A percentile compares a stretch with the other conserved stretches of the same genome.
Conservation (phyloP, 2,329 filamentous ascomycete genomes). For the Aspergillus arachidicola region DNA sequence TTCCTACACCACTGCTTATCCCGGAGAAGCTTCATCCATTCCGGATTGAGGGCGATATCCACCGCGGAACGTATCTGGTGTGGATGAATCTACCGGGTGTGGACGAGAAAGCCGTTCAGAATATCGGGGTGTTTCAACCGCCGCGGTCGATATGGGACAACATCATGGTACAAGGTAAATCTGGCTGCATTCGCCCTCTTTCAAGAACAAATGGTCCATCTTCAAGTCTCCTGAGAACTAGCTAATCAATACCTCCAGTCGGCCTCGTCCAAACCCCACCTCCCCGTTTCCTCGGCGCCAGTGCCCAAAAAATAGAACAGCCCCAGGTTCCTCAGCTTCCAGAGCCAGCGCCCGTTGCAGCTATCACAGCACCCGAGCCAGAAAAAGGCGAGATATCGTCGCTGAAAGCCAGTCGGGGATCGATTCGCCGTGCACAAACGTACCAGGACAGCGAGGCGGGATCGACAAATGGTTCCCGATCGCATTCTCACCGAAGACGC, state of each 20-base stretch:
- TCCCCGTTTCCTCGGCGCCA: background rate
- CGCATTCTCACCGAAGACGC: background rate
- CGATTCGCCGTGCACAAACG: background rate
- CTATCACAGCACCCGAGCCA: background rate
- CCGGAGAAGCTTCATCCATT: constrained; percentile 6
- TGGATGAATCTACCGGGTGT: constrained; percentile 9
- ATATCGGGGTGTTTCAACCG: constrained; percentile 3
- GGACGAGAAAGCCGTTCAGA: background rate
- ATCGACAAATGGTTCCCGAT: background rate
- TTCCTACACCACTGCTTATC: background rate
- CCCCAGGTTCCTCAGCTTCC: background rate
- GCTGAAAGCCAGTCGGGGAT: background rate
- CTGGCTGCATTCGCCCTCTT: background rate
- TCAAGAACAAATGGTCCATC: fast-evolving
- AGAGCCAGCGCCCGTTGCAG: background rate
- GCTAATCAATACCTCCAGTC: background rate
- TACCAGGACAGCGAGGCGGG: background rate
- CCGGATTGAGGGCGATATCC: constrained; percentile 2
- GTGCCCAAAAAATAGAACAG: background rate
- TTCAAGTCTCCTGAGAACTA: background rate
- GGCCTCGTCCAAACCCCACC: background rate
- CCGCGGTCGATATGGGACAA: constrained; percentile 2
- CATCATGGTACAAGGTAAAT: background rate
- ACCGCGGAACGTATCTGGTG: background rate
- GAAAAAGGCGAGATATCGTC: background rate